Evolutionary conservation across 768 basidiomycete species (phyloP).

Genomic region (Pholiota conissans): DNA sequence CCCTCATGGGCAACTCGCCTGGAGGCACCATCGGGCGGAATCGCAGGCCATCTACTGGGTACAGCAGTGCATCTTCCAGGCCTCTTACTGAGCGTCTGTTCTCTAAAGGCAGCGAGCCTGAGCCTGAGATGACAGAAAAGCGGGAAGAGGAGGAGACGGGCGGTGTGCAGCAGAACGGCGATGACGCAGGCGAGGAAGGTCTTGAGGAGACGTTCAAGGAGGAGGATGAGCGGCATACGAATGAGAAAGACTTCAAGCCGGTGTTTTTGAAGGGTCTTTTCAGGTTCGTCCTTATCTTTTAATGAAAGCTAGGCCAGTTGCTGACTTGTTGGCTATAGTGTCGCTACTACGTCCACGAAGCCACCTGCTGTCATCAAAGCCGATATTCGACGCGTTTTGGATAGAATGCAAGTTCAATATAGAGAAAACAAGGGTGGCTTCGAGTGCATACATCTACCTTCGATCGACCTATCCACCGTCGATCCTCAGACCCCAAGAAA

Average conservation of each 20-base stretch:
- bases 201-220: constrained; percentile 47
- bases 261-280: constrained; percentile 96
- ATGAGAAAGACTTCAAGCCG: constrained; percentile 84
- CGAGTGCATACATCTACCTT: constrained; percentile 94
- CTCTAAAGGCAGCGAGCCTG: constrained; percentile 41
- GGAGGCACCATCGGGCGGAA: constrained; percentile 66
- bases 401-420: constrained; percentile 95
- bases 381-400: constrained; percentile 85
- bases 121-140: constrained; percentile 45
- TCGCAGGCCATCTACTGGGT: constrained; percentile 72
- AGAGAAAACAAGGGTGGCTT: constrained; percentile 88
- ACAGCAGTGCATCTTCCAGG: constrained; percentile 34
- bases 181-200: constrained; percentile 25
- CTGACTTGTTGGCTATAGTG: constrained; percentile 43
- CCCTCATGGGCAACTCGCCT: constrained; percentile 37
- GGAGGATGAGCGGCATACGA: constrained; percentile 48
- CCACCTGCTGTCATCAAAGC: constrained; percentile 74
- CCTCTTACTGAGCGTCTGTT: constrained; percentile 51
- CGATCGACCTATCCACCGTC: constrained; percentile 81
- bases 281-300: constrained; percentile 50
- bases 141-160: constrained; percentile 38
- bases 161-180: constrained; percentile 24
- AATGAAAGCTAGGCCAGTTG: background rate
- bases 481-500: constrained; percentile 2
- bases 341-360: constrained; percentile 94